Conservation (phyloP, 129 eudicot genomes). For the Kitagawia praeruptora region DNA sequence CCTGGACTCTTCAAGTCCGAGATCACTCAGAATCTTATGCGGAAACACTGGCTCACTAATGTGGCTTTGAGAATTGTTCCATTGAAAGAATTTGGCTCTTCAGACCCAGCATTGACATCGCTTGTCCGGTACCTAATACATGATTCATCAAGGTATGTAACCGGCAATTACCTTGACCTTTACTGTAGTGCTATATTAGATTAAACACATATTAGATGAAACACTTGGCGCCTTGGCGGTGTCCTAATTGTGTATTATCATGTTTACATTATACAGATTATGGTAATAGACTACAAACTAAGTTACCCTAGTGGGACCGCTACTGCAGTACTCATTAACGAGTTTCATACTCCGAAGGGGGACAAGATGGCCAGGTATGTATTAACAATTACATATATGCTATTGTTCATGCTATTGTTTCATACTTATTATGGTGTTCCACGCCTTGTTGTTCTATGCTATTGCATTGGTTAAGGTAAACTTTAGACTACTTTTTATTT, state of each 20-base stretch:
- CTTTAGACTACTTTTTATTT: too few relatives aligned
- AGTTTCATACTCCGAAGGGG: conserved; percentile 25
- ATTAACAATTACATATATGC: not conserved
- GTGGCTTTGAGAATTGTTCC: too few relatives aligned
- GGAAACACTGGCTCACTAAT: too few relatives aligned
- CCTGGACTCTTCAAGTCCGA: too few relatives aligned
- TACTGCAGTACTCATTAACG: conserved; percentile 24
- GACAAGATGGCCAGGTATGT: conserved; percentile 24
- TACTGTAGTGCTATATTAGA: not conserved
- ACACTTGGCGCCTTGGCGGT: not conserved
- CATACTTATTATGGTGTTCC: conserved; percentile 15
- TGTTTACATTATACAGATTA: conserved; percentile 13
- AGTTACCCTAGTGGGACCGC: conserved; percentile 28
- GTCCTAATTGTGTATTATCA: not conserved
- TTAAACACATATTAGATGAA: not conserved
- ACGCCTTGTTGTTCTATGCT: conserved; percentile 17
- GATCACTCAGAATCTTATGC: too few relatives aligned
- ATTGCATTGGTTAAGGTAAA: conserved; percentile 31
- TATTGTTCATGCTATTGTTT: too few relatives aligned
- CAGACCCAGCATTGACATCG: too few relatives aligned
- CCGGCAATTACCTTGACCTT: not conserved
- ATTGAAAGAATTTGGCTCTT: too few relatives aligned
- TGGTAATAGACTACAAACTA: conserved; percentile 24
- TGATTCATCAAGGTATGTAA: too few relatives aligned
- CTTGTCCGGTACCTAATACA: too few relatives aligned